phyloP scores from a whole-genome alignment of 1,284 basidiomycete species.

The Clitocybe nebularis region DNA sequence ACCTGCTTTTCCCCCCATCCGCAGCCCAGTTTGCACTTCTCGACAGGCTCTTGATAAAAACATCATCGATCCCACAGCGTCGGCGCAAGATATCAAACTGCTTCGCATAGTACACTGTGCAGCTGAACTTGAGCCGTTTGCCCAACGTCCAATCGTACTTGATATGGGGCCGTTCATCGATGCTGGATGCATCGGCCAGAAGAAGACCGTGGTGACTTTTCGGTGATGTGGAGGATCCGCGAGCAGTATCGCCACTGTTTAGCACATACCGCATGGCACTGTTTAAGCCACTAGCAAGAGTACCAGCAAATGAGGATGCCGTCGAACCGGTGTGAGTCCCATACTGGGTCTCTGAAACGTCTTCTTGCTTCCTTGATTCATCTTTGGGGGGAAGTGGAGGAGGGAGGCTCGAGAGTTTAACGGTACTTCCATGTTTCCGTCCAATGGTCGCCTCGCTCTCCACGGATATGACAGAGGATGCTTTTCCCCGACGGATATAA shows the following conservation, averaged over 20 bases:
- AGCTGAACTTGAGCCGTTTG: slow-evolving; percentile 68
- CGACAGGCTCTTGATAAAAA: slow-evolving; percentile 59
- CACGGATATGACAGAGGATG: slow-evolving; percentile 33
- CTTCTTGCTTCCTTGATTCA: slow-evolving; percentile 6
- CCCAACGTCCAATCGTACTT: slow-evolving; percentile 77
- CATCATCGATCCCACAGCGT: slow-evolving; percentile 64
- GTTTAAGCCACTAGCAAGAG: slow-evolving; percentile 49
- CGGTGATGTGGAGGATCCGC: slow-evolving; percentile 26
- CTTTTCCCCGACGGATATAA: slow-evolving; percentile 34
- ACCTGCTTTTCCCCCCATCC: slow-evolving; percentile 68
- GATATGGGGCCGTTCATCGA: slow-evolving; percentile 72
- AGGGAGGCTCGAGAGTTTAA: slow-evolving; percentile 10
- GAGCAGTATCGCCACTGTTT: slow-evolving; percentile 30
- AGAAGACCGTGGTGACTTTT: slow-evolving; percentile 47
- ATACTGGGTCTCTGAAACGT: slow-evolving; percentile 4
- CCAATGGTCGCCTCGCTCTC: slow-evolving; percentile 39
- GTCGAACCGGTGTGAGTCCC: slow-evolving; percentile 10
- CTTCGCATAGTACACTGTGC: slow-evolving; percentile 75
- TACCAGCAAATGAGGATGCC: slow-evolving; percentile 36
- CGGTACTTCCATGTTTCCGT: slow-evolving; percentile 12
- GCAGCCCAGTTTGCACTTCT: slow-evolving; percentile 65
- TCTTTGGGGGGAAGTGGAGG: slow-evolving; percentile 29
- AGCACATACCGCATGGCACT: slow-evolving; percentile 58
- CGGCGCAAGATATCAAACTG: slow-evolving; percentile 67
- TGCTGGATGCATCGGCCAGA: slow-evolving; percentile 37